Conservation (phyloP, 495 filamentous ascomycete species). For the Aspergillus wentii region DNA sequence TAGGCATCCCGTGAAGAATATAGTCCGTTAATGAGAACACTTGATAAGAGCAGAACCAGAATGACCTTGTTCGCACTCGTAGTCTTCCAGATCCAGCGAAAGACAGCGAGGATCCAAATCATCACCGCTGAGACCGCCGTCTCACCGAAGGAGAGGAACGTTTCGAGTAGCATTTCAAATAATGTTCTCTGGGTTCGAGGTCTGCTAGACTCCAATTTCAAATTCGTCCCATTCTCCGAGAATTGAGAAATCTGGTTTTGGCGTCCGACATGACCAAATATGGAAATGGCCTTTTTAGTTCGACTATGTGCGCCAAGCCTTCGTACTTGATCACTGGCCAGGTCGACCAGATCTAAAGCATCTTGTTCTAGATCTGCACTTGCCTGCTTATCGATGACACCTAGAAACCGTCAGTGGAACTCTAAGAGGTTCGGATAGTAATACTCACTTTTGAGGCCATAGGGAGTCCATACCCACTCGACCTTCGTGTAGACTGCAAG, state of each 20-base stretch:
- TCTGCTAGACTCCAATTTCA: slow-evolving; percentile 38
- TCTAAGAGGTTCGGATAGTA: too few species aligned
- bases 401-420: slow-evolving; percentile 28
- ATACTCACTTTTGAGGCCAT: slow-evolving; percentile 54
- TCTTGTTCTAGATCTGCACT: slow-evolving; percentile 75
- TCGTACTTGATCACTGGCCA: slow-evolving; percentile 82
- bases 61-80: slow-evolving; percentile 72
- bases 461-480: slow-evolving; percentile 70
- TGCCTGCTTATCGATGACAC: slow-evolving; percentile 74
- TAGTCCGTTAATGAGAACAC: slow-evolving; percentile 63
- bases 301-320: slow-evolving; percentile 72
- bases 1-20: slow-evolving; percentile 63
- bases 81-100: slow-evolving; percentile 63
- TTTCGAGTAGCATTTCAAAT: slow-evolving; percentile 64
- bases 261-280: slow-evolving; percentile 83
- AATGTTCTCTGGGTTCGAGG: slow-evolving; percentile 65
- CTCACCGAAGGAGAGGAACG: slow-evolving; percentile 59
- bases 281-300: slow-evolving; percentile 84
- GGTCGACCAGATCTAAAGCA: slow-evolving; percentile 77
- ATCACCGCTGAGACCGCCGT: slow-evolving; percentile 67
- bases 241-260: slow-evolving; percentile 65
- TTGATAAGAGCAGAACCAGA: slow-evolving; percentile 59
- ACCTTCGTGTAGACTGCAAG: slow-evolving; percentile 82
- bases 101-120: slow-evolving; percentile 60
- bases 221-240: slow-evolving; percentile 33